phyloP scores from a whole-genome alignment of 1,284 basidiomycete species.

The Papiliotrema nemorosa region DNA sequence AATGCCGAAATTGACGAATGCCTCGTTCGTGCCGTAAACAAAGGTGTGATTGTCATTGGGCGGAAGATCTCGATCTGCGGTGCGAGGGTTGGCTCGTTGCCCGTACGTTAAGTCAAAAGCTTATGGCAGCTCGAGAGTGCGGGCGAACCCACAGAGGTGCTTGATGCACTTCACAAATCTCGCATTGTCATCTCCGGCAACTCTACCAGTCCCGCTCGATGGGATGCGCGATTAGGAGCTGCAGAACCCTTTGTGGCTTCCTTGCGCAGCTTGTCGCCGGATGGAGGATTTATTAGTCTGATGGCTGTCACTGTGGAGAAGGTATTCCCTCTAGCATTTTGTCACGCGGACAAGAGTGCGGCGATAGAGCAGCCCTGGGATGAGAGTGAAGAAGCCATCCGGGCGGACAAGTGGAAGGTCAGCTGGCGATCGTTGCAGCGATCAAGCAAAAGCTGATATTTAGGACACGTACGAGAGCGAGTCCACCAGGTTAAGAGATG shows the following conservation, averaged over 20 bases:
- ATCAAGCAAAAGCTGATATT: neutral
- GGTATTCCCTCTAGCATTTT: constrained; percentile 51
- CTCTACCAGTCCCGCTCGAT: constrained; percentile 75
- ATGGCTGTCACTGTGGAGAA: constrained; percentile 74
- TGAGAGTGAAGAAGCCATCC: constrained; percentile 64
- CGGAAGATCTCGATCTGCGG: constrained; percentile 77
- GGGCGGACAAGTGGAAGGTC: constrained; percentile 69
- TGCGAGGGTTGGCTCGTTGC: constrained; percentile 68
- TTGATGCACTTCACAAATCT: constrained; percentile 69
- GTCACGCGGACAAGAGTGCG: constrained; percentile 55
- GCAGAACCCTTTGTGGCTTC: constrained; percentile 61
- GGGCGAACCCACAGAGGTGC: constrained; percentile 74
- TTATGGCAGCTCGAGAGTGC: constrained; percentile 61
- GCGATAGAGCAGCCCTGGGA: constrained; percentile 61
- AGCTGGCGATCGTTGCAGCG: constrained; percentile 16
- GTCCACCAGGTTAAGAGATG: constrained; percentile 26
- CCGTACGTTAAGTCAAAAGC: no score
- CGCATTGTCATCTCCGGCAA: constrained; percentile 74
- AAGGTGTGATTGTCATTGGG: constrained; percentile 67
- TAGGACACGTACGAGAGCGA: constrained; percentile 42
- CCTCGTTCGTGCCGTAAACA: constrained; percentile 64
- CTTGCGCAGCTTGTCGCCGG: constrained; percentile 70
- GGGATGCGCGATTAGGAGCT: constrained; percentile 81
- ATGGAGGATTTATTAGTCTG: constrained; percentile 73
- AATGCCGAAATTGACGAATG: constrained; percentile 70